These are phyloP conservation scores for Candida dajiaensis DNA, from an alignment of 805 yeast genomes.

Conservation along the genomic window DNA sequence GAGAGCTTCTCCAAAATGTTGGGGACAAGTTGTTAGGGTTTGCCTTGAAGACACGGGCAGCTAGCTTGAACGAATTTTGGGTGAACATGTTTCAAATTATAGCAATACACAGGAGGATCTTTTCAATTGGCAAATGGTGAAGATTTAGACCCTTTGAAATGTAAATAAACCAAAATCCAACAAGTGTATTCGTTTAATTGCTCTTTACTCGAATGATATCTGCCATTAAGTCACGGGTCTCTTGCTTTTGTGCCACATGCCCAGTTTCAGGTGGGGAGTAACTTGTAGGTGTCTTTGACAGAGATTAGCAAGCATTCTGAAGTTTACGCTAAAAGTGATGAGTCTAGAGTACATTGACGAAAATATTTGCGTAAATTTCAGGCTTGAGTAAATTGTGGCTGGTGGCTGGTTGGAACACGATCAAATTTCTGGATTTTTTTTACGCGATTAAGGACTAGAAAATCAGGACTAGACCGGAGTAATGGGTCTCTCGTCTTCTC, in stretches of 20 bases:
- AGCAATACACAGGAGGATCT: background rate
- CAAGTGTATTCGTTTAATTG: background rate
- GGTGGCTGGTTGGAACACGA: background rate
- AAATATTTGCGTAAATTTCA: background rate
- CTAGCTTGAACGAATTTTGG: slow-evolving; percentile 10
- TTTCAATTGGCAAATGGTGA: background rate
- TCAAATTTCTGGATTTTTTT: background rate
- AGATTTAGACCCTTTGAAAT: background rate
- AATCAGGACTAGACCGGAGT: background rate
- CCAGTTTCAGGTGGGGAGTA: background rate
- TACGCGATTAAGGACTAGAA: background rate
- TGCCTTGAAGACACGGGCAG: slow-evolving; percentile 12
- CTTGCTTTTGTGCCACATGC: background rate
- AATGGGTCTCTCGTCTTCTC: background rate
- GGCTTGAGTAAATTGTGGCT: background rate
- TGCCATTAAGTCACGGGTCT: background rate
- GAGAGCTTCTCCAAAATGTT: background rate
- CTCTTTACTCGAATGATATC: background rate
- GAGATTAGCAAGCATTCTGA: background rate
- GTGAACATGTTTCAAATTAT: slow-evolving; percentile 11
- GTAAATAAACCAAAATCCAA: background rate
- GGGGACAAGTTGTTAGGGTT: background rate
- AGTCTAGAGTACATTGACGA: too few relatives aligned
- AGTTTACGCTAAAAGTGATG: background rate
- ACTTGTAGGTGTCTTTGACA: background rate